These are phyloP conservation scores for Amphichorda felina DNA, from an alignment of 2,329 filamentous ascomycete genomes.

Conservation along the genomic window DNA sequence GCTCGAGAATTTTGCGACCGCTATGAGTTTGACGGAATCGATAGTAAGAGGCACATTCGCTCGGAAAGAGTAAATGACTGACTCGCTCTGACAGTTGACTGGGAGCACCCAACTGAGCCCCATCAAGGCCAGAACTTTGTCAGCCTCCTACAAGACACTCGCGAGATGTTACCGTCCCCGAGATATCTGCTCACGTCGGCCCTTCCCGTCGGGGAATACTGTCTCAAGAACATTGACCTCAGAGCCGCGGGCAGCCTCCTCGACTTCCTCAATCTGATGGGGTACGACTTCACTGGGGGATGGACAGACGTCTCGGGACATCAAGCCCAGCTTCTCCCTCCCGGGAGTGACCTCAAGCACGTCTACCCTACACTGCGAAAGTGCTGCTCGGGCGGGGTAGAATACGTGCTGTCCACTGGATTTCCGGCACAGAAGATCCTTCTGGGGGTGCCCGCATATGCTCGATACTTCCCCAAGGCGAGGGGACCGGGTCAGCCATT, in stretches of 20 bases:
- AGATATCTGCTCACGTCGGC: slow-evolving; percentile 48
- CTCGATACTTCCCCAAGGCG: slow-evolving; percentile 46
- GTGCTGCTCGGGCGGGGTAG: slow-evolving; percentile 43
- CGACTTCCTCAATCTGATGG: slow-evolving; percentile 56
- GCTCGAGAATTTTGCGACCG: slow-evolving; percentile 41
- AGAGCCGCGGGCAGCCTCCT: slow-evolving; percentile 35
- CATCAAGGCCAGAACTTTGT: slow-evolving; percentile 46
- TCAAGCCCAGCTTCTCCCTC: slow-evolving; percentile 48
- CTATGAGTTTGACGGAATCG: slow-evolving; percentile 50
- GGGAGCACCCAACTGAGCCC: slow-evolving; percentile 49
- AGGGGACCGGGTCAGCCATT: slow-evolving; percentile 39
- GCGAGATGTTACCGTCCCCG: slow-evolving; percentile 39
- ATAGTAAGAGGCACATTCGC: slow-evolving; percentile 40
- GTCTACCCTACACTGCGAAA: slow-evolving; percentile 14
- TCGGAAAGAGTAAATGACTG: no score
- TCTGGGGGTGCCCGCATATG: slow-evolving; percentile 52
- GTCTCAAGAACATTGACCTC: slow-evolving; percentile 47
- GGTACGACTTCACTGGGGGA: slow-evolving; percentile 54
- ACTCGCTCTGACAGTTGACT: slow-evolving; percentile 39
- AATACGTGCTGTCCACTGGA: slow-evolving; percentile 38
- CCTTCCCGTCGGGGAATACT: slow-evolving; percentile 51
- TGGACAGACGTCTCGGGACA: slow-evolving; percentile 51
- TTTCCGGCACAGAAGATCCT: slow-evolving; percentile 47
- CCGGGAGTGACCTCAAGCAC: slow-evolving; percentile 11
- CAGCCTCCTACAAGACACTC: slow-evolving; percentile 40